Conservation (phyloP, 1,139 yeast species). For the Debaryomyces psychrophilus region DNA sequence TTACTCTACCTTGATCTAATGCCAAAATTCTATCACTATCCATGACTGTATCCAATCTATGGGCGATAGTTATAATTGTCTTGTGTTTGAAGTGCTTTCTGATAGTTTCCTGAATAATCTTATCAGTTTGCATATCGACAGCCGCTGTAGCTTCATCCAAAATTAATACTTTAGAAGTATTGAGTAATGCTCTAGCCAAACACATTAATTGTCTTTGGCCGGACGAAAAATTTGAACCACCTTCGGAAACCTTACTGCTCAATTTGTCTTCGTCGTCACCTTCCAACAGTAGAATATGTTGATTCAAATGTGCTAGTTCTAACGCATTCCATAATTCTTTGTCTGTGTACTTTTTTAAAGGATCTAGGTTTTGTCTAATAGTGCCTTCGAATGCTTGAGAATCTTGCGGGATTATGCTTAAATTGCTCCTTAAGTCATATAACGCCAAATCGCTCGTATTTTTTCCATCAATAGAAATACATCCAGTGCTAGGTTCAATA, state of each 20-base stretch:
- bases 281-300: constrained; percentile 43
- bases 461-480: constrained; percentile 48
- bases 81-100: constrained; percentile 62
- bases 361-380: constrained; percentile 62
- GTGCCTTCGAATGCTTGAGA: constrained; percentile 69
- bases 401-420: constrained; percentile 72
- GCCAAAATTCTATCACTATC: constrained; percentile 76
- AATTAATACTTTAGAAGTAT: constrained; percentile 61
- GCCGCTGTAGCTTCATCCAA: constrained; percentile 88
- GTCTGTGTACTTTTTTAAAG: constrained; percentile 53
- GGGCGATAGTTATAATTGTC: constrained; percentile 82
- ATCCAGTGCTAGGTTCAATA: constrained; percentile 37
- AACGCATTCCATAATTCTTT: constrained; percentile 58
- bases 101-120: constrained; percentile 73
- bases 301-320: constrained; percentile 54
- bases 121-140: constrained; percentile 80
- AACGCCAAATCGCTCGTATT: constrained; percentile 51
- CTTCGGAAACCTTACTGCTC: constrained; percentile 56
- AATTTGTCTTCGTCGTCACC: constrained; percentile 33
- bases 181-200: constrained; percentile 69
- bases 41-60: constrained; percentile 78
- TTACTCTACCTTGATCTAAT: constrained; percentile 66
- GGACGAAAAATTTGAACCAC: constrained; percentile 73
- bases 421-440: constrained; percentile 52
- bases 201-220: constrained; percentile 82